These are phyloP conservation scores for Apiotrichum gracile DNA, from an alignment of 1,284 basidiomycete genomes.

Conservation along the genomic window DNA sequence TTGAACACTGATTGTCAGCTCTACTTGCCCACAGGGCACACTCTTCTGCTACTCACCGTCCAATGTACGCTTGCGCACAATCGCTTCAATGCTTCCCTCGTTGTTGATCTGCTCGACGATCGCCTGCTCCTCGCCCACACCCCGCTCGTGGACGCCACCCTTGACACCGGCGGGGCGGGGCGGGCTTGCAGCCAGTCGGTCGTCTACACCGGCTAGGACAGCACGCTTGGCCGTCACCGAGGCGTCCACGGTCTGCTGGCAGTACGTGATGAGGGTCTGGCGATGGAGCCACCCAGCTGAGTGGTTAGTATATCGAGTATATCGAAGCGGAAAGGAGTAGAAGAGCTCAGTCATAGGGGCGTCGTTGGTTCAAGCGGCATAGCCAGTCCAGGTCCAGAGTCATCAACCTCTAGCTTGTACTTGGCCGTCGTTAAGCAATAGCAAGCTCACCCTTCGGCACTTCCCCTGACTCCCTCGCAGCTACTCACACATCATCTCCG, in stretches of 20 bases:
- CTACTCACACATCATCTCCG: conserved; percentile 68
- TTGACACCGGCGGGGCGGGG: conserved; percentile 12
- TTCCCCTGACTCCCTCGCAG: too few species aligned
- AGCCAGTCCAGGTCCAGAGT: too few species aligned
- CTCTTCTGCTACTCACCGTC: conserved; percentile 56
- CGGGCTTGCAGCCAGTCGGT: conserved; percentile 10
- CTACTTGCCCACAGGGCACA: not conserved
- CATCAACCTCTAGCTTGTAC: too few species aligned
- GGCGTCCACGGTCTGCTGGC: conserved; percentile 63
- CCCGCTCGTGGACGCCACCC: conserved; percentile 50
- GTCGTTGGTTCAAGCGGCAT: too few species aligned
- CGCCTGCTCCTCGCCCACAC: conserved; percentile 64
- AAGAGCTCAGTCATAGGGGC: too few species aligned
- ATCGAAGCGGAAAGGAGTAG: not conserved
- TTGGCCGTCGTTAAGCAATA: too few species aligned
- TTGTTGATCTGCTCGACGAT: conserved; percentile 73
- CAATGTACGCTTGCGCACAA: conserved; percentile 67
- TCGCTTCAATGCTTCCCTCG: conserved; percentile 71
- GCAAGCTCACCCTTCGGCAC: too few species aligned
- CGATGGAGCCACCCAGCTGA: conserved; percentile 77
- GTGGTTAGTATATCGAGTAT: not conserved
- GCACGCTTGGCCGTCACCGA: conserved; percentile 58
- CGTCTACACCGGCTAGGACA: conserved; percentile 13
- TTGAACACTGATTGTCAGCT: conserved; percentile 59
- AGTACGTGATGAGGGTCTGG: conserved; percentile 71